phyloP scores from a whole-genome alignment of 768 basidiomycete species.

The Naganishia antarctica region DNA sequence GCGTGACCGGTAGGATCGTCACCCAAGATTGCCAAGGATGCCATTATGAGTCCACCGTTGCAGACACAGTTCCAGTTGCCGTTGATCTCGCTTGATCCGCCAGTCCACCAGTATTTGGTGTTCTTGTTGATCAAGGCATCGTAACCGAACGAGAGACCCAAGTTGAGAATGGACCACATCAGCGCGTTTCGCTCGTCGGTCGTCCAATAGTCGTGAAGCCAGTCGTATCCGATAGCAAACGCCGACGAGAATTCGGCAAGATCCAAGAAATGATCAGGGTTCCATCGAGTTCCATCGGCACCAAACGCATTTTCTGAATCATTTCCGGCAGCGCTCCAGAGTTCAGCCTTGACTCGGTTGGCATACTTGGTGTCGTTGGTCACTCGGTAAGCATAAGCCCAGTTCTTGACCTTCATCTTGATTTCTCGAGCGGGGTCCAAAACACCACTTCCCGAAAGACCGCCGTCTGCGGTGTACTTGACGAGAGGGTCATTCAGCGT shows the following conservation, averaged over 20 bases:
- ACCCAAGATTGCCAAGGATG: slow-evolving; percentile 78
- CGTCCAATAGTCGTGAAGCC: slow-evolving; percentile 82
- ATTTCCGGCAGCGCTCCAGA: slow-evolving; percentile 76
- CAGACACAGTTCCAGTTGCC: slow-evolving; percentile 98
- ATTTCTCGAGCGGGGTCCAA: slow-evolving; percentile 82
- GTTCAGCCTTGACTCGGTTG: slow-evolving; percentile 75
- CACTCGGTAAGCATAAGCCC: slow-evolving; percentile 82
- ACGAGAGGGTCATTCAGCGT: slow-evolving; percentile 59
- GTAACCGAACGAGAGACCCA: slow-evolving; percentile 69
- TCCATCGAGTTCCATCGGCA: slow-evolving; percentile 66
- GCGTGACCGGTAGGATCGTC: slow-evolving; percentile 69
- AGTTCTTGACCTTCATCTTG: slow-evolving; percentile 87
- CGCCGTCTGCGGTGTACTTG: slow-evolving; percentile 74
- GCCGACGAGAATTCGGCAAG: slow-evolving; percentile 79
- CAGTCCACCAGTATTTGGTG: slow-evolving; percentile 63
- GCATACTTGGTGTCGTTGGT: slow-evolving; percentile 88
- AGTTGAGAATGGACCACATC: slow-evolving; percentile 65
- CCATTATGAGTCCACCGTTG: slow-evolving; percentile 84
- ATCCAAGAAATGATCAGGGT: slow-evolving; percentile 79
- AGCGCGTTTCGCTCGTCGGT: slow-evolving; percentile 67
- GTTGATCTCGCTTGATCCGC: slow-evolving; percentile 47
- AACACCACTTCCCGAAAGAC: slow-evolving; percentile 66
- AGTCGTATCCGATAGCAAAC: slow-evolving; percentile 91
- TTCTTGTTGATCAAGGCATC: slow-evolving; percentile 54
- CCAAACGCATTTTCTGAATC: slow-evolving; percentile 62